Base-by-base conservation (phyloP, 495 filamentous ascomycete genomes). In the Neurospora sp. region DNA sequence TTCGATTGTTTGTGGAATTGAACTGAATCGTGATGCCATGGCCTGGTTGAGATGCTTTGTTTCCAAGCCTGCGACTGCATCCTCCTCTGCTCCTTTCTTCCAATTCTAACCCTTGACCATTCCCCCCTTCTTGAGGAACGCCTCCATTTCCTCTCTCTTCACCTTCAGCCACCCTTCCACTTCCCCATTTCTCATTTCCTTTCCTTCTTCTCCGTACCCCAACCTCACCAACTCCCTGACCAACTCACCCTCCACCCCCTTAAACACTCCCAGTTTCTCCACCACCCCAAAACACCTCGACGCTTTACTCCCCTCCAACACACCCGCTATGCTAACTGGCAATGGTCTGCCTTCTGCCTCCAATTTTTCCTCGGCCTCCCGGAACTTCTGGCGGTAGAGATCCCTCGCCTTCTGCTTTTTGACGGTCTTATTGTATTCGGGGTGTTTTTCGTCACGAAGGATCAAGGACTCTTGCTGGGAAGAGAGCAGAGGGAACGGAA, bases 401-500 rank as follows among this genome's bases (percentile, higher is more conserved):
- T 41, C 4, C 35, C 69, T 42, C n/a, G 72, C 31, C 14, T 17
- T 38, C 4, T 37, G 20, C 37, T 70, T 68, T 9, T 48, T 42
- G 8, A 44, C 14, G 0, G 61, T 38, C 35, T 42, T 73, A 5
- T 22, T 8, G 40, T 73, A 70, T 0, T 69, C 73, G 0, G 42
- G 9, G 14, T 72, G 73, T 4, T 17, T 40, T n/a, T 71, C 31
- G n/a, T 75, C 39, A 3, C 61, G n/a, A 37, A 70, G 70, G 4
- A 70, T 65, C 0, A 17, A 39, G 22, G 20, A 71, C 20, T 31
- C 27, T 12, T 27, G 16, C 20, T 70, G 70, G 0, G 68, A 65
- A n/a, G 3, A 61, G 20, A 75, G n/a, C 31, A 79, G 39, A 12
- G 79, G 74, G 44, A 81, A 78, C 1, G 75, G 79, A 75, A 80